Percentiles rank a stretch among this genome's conserved stretches.
Conservation (phyloP, 2,329 filamentous ascomycete species). For the Dothideomycetes sp. region DNA sequence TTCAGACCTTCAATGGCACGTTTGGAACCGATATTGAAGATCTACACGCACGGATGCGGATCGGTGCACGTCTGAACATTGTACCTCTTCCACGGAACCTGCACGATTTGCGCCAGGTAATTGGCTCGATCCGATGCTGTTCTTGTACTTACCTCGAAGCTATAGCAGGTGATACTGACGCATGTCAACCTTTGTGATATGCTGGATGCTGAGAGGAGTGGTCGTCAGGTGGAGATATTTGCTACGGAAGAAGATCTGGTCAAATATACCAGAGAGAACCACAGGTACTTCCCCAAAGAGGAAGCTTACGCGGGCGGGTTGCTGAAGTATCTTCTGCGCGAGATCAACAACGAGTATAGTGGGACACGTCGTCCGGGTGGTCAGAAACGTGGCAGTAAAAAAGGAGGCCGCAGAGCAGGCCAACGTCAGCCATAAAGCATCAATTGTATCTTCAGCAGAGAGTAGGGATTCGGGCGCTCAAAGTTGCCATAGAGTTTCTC, state of each 20-base stretch:
- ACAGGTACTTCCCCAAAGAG: conserved; percentile 7
- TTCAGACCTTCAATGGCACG: conserved; percentile 4
- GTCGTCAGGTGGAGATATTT: conserved; percentile 3
- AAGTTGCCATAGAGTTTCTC: neutral
- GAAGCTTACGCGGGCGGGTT: conserved; percentile 6
- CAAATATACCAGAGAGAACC: conserved; percentile 3
- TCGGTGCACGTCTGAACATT: conserved; percentile 1
- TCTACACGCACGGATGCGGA: conserved; percentile 1
- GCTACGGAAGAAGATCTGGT: conserved; percentile 5
- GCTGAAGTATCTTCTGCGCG: conserved; percentile 6
- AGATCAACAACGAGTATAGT: conserved; percentile 6
- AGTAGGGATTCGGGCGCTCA: neutral
- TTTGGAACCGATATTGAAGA: conserved; percentile 4
- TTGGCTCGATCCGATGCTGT: neutral
- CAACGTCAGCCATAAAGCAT: neutral
- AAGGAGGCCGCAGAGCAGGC: neutral
- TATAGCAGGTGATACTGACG: conserved; percentile 1
- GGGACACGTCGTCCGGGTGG: neutral
- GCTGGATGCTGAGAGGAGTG: conserved; percentile 5
- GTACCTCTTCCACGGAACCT: conserved; percentile 3
- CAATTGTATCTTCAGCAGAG: neutral
- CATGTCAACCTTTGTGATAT: conserved; percentile 6
- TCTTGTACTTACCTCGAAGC: conserved; percentile 1
- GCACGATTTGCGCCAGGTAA: conserved; percentile 4
- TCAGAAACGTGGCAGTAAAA: neutral